Evolutionary conservation across 306 rosid genomes (phyloP), one percentile per base, ranked within the genome.

Genomic region (Rosa multiflora): DNA sequence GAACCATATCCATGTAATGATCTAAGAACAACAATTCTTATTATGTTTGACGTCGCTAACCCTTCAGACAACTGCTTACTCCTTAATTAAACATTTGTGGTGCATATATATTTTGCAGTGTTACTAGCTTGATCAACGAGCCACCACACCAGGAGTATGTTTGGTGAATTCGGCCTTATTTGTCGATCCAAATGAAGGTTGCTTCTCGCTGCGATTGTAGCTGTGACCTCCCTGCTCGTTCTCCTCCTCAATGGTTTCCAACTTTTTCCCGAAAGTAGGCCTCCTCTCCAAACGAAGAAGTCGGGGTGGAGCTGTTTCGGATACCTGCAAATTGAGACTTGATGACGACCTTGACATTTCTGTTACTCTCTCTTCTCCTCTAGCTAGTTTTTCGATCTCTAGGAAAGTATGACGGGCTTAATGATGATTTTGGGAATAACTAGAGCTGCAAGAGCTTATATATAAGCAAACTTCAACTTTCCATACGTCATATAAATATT

Each of bases 241-340:
- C 78, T 75, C 78, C 49, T 75, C 78, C 4, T 75, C 71, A 12
- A 75, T 75, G 29, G 79, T 75, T 12, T 75, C 79, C 59, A 75
- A 29, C 15, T 20, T 75, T 32, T 75, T 75, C 20, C 79, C 71
- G 39, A 44, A 61, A 46, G 58, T 75, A 9, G 79, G 79, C 47
- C 70, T 61, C 47, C 71, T 42, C 26, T 75, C 44, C 17, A 42
- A 4, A 8, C 55, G 44, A 6, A 75, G 6, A 61, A 75, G 42
- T 4, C 78, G 70, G 5, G 35, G 59, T 5, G 79, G 79, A 11
- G 47, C 79, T 10, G 59, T 29, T 62, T 75, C 79, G 0, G 69
- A 39, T 42, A 47, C 40, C 32, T 61, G 79, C 79, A 75, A 3
- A 44, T 12, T 61, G 17, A 21, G 70, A 21, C 67, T 56, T 39